Percentiles rank a stretch among this genome's conserved stretches.
Conservation (phyloP, 176 grass and related monocot species). For the Rhynchospora tenuis region DNA sequence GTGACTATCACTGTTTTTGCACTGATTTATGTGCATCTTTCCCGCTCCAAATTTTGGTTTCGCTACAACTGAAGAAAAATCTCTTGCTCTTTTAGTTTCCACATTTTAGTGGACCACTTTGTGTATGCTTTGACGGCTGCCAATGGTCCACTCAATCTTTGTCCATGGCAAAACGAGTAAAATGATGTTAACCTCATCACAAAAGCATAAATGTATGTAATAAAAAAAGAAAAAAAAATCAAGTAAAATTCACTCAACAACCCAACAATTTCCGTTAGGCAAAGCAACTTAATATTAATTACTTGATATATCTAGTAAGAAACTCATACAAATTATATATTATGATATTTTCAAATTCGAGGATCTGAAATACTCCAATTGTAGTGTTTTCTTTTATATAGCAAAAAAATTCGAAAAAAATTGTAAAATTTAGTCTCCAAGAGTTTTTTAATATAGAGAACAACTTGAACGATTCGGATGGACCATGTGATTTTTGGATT, state of each 20-base stretch:
- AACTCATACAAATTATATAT: too few species aligned
- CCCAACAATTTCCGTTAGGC: not conserved
- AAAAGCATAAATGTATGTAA: not conserved
- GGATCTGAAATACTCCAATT: too few species aligned
- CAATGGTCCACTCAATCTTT: constrained; percentile 9
- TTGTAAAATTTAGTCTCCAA: too few species aligned
- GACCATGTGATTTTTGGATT: too few species aligned
- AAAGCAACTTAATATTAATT: not conserved
- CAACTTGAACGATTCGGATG: too few species aligned
- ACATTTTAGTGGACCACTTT: constrained; percentile 1
- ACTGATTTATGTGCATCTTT: not conserved
- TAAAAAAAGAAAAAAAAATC: not conserved
- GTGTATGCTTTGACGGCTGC: constrained; percentile 9
- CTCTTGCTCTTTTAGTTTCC: not conserved
- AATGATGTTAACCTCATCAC: not conserved
- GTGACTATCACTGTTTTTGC: not conserved
- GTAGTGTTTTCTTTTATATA: too few species aligned
- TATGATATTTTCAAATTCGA: too few species aligned
- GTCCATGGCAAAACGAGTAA: not conserved
- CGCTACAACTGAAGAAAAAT: not conserved
- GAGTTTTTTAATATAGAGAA: too few species aligned
- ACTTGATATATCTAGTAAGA: too few species aligned
- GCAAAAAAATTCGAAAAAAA: too few species aligned
- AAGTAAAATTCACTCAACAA: not conserved
- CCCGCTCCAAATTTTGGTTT: not conserved